Evolutionary conservation across 805 yeast genomes (phyloP), one percentile per base, ranked within the genome.

Genomic region (Zygoascus biomembranicola): DNA sequence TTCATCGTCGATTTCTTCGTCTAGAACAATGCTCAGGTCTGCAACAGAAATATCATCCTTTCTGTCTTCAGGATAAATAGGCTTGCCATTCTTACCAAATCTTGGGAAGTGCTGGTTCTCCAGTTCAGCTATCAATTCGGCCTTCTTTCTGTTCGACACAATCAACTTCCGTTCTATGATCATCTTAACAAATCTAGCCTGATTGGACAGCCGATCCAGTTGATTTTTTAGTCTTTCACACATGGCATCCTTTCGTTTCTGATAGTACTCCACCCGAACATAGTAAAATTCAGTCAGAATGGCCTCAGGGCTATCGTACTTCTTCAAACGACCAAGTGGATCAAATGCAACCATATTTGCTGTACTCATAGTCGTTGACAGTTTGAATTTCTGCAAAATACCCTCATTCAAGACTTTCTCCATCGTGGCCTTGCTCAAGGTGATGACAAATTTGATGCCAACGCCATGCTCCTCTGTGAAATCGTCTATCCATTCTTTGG

Each of bases 331-430:
- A 41, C 97, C 96, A 48, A 78, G 77, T 2, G 95, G 80, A 71
- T 94, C 97, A 71, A 94, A 94, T 0, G 97, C 95, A 53, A 94
- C 97, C 96, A 94, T 90, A 67, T 94, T 94, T 47, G 84, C 77
- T 57, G 88, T 73, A 66, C 78, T 82, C 43, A 94, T 73, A 6
- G 85, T 73, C 0, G 89, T 75, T 6, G 81, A 72, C 52, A 94
- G 76, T 65, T 87, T 90, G 73, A 94, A 94, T 65, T 90, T 77
- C 64, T 89, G 95, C 62, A 87, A 78, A 52, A 89, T 74, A 0
- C 99, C 99, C 23, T 85, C 78, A 50, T 75, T 75, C 57, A 77
- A 73, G 0, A 96, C 78, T 62, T 87, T 87, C 23, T 71, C 77
- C 98, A 94, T 92, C 65, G 92, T 96, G 47, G 83, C 92, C 51